Evolutionary conservation across 2,329 filamentous ascomycete species (phyloP), one percentile per base, ranked within the genome.

Genomic region (Alternaria angustiovoidea): DNA sequence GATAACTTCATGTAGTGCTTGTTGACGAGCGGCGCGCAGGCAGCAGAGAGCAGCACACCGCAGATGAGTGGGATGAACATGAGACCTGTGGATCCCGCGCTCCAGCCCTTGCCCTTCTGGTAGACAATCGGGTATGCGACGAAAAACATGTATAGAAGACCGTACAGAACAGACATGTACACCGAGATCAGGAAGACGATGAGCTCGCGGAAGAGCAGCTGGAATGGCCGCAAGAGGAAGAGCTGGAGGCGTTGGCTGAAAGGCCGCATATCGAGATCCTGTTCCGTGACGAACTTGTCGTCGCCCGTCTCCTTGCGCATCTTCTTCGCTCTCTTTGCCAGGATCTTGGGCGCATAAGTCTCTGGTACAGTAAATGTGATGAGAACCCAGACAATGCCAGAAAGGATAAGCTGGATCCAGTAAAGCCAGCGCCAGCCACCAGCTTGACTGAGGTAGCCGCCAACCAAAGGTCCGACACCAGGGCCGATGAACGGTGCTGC

Each of bases 351-450:
- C 0, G 92, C 89, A 75, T 95, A 96, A 0, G 93, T 97, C 78
- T 96, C 93, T 1, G 92, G 92, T 0, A 96, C 89, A n/a, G 92
- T 95, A 79, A 96, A 94, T 30, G 89, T 90, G 77, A 95, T 93
- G 61, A 94, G 75, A 18, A 90, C 61, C 87, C 90, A 95, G 68
- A 90, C 86, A 49, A 89, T 74, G 14, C 84, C 88, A 26, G 90
- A 83, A 12, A 95, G 75, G 71, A 96, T 96, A 11, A 95, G 82
- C 73, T 94, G 92, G 68, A 96, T 87, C 90, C 91, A 94, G 81
- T 95, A 95, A 0, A 95, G 82, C 91, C 91, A 95, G 66, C 92
- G 82, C 92, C 92, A 95, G 38, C 89, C 89, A 0, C 83, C 79
- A 0, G 85, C 86, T 67, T 93, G 90, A 7, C 86, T 85, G 1